Evolutionary conservation across 306 rosid genomes (phyloP), one percentile per base, ranked within the genome.

Genomic region (Boehmeria nivea): DNA sequence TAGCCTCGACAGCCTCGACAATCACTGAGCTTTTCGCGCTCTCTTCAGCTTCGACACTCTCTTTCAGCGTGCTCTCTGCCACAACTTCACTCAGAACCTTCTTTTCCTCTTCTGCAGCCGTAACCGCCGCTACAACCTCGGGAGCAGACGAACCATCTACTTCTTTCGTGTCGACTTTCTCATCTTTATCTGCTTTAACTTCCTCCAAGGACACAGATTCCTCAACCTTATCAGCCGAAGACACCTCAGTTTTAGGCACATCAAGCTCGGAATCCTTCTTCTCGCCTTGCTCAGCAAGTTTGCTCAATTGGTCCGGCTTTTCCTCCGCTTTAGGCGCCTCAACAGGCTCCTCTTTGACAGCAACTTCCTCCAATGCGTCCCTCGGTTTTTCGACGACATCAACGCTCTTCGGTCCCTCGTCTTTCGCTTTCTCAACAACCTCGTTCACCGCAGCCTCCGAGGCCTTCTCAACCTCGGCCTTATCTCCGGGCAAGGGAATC

Each of bases 51-150:
- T 66, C 67, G 21, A 24, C 52, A 21, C 52, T 43, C 42, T 76
- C 62, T 42, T 81, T 71, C 43, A 72, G 37, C 38, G 40, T 48
- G 59, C 39, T 77, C 54, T 59, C 68, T 56, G 45, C 72, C 18
- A 27, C 45, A 26, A 55, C 66, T 60, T 54, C 60, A 31, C 59
- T 70, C 16, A 59, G 8, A 62, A 47, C 81, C 44, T 76, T 70
- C 76, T 62, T 75, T 63, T 72, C 67, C 40, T 60, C 76, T 19
- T 57, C 62, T 57, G 46, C n/a, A n/a, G n/a, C n/a, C n/a, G n/a
- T n/a, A 14, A 55, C 61, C 69, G 48, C 65, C 60, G 78, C 74
- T 49, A 47, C 59, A 1, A 48, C 55, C 45, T 17, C 54, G 44
- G 8, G 19, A 11, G 68, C 54, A 18, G 43, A 33, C 26, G 40